phyloP scores from a whole-genome alignment of 192 early-diverging fungal species.

The Rhizoclosmatium globosum region DNA sequence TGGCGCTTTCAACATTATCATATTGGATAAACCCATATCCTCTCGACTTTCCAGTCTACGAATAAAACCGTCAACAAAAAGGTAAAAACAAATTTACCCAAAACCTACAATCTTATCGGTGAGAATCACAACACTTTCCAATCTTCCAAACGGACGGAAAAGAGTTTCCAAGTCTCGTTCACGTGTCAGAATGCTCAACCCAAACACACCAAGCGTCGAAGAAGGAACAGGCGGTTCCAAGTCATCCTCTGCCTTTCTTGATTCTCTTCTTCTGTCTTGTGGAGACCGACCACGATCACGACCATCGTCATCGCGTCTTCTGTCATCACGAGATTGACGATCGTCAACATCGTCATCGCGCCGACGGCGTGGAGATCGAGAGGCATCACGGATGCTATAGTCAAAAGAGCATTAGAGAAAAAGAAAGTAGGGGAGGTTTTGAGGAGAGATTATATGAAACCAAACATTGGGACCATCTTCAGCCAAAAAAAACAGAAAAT shows the following conservation, averaged over 20 bases:
- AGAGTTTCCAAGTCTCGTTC: conserved; percentile 66
- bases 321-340: neutral
- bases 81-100: neutral
- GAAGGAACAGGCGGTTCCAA: conserved; percentile 28
- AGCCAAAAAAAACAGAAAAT: neutral
- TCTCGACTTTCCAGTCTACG: conserved; percentile 66
- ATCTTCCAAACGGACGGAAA: conserved; percentile 64
- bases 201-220: conserved; percentile 77
- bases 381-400: neutral
- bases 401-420: neutral
- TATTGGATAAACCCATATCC: conserved; percentile 78
- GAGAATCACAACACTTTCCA: conserved; percentile 69
- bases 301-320: neutral
- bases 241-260: conserved; percentile 4
- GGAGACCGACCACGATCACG: conserved; percentile 3
- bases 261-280: neutral
- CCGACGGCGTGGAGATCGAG: neutral
- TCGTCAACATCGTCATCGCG: neutral
- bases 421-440: neutral
- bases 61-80: neutral
- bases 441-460: neutral
- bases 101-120: conserved; percentile 55
- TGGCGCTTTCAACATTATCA: conserved; percentile 56
- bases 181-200: conserved; percentile 65
- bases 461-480: neutral